Conservation (phyloP, 345 rosid species). For the Salix arbutifolia region DNA sequence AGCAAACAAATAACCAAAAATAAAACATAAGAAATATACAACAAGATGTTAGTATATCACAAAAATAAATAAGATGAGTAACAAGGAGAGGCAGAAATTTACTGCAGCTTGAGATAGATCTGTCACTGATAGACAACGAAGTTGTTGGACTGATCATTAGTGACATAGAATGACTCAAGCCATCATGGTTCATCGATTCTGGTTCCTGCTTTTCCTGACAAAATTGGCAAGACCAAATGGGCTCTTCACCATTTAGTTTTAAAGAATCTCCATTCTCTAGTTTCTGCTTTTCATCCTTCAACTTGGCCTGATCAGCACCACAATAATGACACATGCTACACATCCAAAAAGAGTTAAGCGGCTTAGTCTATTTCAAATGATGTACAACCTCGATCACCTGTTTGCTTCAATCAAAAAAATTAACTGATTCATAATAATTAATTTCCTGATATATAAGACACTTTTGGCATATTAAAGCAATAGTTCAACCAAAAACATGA, state of each 20-base stretch:
- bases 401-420: neutral
- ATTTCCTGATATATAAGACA: neutral
- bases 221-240: slow-evolving; percentile 38
- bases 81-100: slow-evolving; percentile 12
- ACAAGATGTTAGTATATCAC: slow-evolving; percentile 3
- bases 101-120: slow-evolving; percentile 67
- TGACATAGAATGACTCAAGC: slow-evolving; percentile 22
- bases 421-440: neutral
- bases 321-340: slow-evolving; percentile 34
- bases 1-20: slow-evolving; percentile 6
- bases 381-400: slow-evolving; percentile 1
- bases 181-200: slow-evolving; percentile 25
- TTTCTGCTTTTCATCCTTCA: slow-evolving; percentile 29
- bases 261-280: slow-evolving; percentile 25
- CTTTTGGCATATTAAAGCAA: neutral
- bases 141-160: slow-evolving; percentile 56
- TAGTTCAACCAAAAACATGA: neutral
- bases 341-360: neutral
- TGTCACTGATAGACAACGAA: slow-evolving; percentile 58
- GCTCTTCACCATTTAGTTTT: slow-evolving; percentile 28
- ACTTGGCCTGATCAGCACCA: slow-evolving; percentile 32
- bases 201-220: slow-evolving; percentile 47
- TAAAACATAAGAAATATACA: slow-evolving; percentile 13
- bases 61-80: neutral
- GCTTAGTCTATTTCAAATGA: neutral